A percentile compares a stretch with the other conserved stretches of the same genome.
Evolutionary conservation across 371 early-diverging fungal genomes (phyloP).

Genomic region (Mortierella sp.): DNA sequence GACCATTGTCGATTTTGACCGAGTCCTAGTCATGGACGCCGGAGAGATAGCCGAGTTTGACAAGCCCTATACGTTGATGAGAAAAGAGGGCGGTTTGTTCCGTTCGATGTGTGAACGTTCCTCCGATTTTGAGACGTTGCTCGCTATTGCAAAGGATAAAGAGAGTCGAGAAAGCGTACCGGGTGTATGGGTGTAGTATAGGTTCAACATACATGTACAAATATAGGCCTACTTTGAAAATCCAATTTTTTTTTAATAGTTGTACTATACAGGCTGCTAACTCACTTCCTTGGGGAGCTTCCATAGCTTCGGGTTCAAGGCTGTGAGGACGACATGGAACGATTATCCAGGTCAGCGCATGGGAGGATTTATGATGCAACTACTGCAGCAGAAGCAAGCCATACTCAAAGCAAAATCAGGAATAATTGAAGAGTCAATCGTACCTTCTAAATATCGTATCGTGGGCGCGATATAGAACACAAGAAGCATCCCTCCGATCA

Average conservation of each 20-base stretch:
- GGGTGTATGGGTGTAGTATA: no score
- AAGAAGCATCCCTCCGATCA: conserved; percentile 71
- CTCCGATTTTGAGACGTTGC: no score
- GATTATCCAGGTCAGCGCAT: background rate
- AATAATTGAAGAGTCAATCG: background rate
- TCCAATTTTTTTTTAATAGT: no score
- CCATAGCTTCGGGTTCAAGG: conserved; percentile 30
- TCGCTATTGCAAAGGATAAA: no score
- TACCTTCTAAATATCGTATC: conserved; percentile 70
- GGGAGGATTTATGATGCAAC: no score
- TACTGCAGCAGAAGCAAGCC: background rate
- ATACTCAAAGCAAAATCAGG: background rate
- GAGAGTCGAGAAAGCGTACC: no score
- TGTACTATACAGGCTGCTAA: no score
- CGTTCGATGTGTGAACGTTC: no score
- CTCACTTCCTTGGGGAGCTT: conserved; percentile 23
- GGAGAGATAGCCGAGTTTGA: conserved; percentile 86
- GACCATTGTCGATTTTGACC: conserved; percentile 88
- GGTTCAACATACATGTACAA: no score
- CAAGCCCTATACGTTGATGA: conserved; percentile 71
- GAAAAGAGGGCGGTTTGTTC: no score
- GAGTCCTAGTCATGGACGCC: conserved; percentile 84
- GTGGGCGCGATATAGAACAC: conserved; percentile 75
- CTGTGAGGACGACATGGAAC: background rate
- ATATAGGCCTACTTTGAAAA: no score